phyloP scores from a whole-genome alignment of 1,284 basidiomycete genomes.

The Takashimella tepidaria region DNA sequence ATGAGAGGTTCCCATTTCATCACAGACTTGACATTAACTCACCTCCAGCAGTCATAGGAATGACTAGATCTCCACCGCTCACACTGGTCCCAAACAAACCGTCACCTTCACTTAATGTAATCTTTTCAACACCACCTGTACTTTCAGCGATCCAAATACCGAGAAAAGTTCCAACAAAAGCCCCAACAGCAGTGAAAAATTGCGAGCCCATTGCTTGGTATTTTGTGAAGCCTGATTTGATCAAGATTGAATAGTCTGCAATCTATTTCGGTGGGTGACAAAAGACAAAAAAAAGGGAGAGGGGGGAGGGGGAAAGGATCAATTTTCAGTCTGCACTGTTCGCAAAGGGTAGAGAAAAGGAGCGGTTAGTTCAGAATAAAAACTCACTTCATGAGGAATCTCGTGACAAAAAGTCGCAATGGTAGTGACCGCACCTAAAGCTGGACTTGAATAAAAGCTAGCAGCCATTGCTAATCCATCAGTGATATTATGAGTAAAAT shows the following conservation, averaged over 20 bases:
- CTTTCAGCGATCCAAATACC: conserved; percentile 69
- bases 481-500: conserved; percentile 68
- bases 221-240: conserved; percentile 83
- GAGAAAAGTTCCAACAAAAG: conserved; percentile 84
- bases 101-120: conserved; percentile 49
- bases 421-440: conserved; percentile 83
- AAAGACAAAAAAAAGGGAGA: neutral
- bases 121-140: conserved; percentile 40
- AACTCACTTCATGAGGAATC: conserved; percentile 67
- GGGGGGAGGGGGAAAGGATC: too few species aligned
- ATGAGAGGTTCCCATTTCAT: too few species aligned
- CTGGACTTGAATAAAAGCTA: conserved; percentile 80
- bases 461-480: conserved; percentile 81
- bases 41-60: conserved; percentile 78
- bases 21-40: too few species aligned
- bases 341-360: too few species aligned
- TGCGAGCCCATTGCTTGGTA: conserved; percentile 83
- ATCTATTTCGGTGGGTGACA: conserved; percentile 49
- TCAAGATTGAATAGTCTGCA: conserved; percentile 82
- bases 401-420: conserved; percentile 87
- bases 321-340: too few species aligned
- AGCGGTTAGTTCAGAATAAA: too few species aligned
- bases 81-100: conserved; percentile 77
- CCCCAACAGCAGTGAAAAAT: conserved; percentile 80
- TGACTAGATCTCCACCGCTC: conserved; percentile 71